Evolutionary conservation across 371 early-diverging fungal genomes (phyloP), one percentile per base, ranked within the genome.

Genomic region (Phascolomyces articulosus): DNA sequence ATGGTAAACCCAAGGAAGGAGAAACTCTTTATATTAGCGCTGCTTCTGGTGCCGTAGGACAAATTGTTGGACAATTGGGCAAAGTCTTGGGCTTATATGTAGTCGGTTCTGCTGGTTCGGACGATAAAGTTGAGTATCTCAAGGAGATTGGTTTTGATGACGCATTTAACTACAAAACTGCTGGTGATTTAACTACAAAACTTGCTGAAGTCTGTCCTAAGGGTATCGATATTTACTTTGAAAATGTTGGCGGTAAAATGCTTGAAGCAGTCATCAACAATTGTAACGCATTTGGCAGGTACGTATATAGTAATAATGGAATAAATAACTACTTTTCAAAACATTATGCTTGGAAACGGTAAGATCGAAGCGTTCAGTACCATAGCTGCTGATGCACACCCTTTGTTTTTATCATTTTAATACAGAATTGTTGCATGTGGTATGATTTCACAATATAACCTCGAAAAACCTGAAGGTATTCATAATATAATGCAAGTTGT

Each of bases 151-250:
- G 88, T 3, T 89, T 88, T 44, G 91, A 92, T 72, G 90, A 66
- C 4, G 95, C 86, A 7, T 92, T 95, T 84, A 93, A 93, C 79
- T 93, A 93, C 86, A 93, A 92, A 78, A 90, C 86, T 2, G 69
- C 67, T 0, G 84, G 81, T 49, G 72, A 60, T 21, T 60, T 63
- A 15, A 68, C 69, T 0, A 10, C 20, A 15, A 79, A 77, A 21
- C 74, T 90, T 23, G 49, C 34, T 0, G 75, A 86, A 66, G 60
- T 71, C 8, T 85, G 85, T 26, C 90, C 89, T 20, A 78, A 85
- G 1, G 95, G 93, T 38, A 82, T 93, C 44, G 91, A 92, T 63
- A 79, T 89, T 44, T 90, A 90, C 71, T 91, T 82, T 71, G 91
- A 91, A 49, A 79, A 87, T 62, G 91, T 92, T 18, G 90, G 90